Base-by-base conservation (phyloP, 306 rosid genomes). In the Corylus avellana region DNA sequence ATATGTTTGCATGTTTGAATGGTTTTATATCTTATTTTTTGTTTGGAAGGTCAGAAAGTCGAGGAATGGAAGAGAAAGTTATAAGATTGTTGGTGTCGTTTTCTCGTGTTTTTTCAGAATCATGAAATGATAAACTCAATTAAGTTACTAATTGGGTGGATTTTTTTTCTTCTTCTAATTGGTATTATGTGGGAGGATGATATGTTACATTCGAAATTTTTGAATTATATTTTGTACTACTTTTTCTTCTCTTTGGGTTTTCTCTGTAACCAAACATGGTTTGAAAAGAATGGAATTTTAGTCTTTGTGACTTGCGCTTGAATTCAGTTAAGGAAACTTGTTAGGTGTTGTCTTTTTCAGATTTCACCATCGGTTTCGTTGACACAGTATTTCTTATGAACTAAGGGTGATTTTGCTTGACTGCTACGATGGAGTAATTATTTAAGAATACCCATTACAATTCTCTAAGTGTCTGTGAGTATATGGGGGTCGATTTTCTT, bases 341-440 rank as follows among this genome's bases (percentile, higher is more conserved):
- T 46, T 37, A 1, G 70, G 53, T 70, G 37, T 58, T 51, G 79
- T 87, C 37, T 29, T 8, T 29, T 62, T 62, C 44, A 9, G 18
- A 35, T 74, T 77, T 85, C 89, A 72, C 79, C 56, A 14, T 83
- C 81, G 64, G 64, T 83, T 73, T 79, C 79, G 88, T 88, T 89
- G 85, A 22, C 78, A 56, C 49, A 81, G 67, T 83, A 10, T 79
- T 85, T 46, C 59, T 70, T 39, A 29, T 71, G 73, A 70, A 74
- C 51, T 29, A 72, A 74, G 75, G 12, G 78, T 75, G 77, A 80
- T 80, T 86, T 84, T 76, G 77, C 93, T 88, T 86, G 53, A 46
- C 63, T 84, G 64, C 72, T 77, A 89, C 82, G 89, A 83, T 80
- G 73, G 35, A 56, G 57, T 78, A 81, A 20, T 54, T 49, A 59